Evolutionary conservation across 306 rosid species (phyloP).

Genomic region (Alnus rubra): DNA sequence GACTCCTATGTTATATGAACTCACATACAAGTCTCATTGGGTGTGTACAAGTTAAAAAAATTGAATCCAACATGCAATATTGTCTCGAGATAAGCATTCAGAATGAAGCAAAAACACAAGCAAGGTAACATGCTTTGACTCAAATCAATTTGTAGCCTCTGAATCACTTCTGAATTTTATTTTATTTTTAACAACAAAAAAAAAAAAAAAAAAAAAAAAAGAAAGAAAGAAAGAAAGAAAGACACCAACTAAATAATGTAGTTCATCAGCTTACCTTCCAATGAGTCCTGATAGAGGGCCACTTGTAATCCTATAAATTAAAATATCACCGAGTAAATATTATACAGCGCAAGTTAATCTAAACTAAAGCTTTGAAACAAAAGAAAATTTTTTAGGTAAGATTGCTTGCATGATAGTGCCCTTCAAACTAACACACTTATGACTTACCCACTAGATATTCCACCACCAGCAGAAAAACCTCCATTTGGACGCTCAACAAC

Average conservation of each 20-base stretch:
- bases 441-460: conserved; percentile 87
- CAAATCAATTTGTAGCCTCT: not conserved
- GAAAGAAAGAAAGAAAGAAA: conserved; percentile 8
- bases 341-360: conserved; percentile 24
- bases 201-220: not conserved
- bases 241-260: conserved; percentile 8
- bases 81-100: not conserved
- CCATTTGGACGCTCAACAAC: conserved; percentile 99
- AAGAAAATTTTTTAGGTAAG: not conserved
- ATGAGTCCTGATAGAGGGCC: conserved; percentile 82
- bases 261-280: conserved; percentile 67
- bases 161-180: not conserved
- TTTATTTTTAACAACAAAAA: too few relatives aligned
- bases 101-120: not conserved
- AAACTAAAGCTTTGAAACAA: not conserved
- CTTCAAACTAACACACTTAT: conserved; percentile 37
- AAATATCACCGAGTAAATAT: conserved; percentile 33
- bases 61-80: too few relatives aligned
- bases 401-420: not conserved
- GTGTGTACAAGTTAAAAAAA: too few relatives aligned
- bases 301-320: conserved; percentile 65
- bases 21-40: too few relatives aligned
- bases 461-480: conserved; percentile 99
- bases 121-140: not conserved
- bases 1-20: too few relatives aligned